Percentiles rank a stretch among this genome's conserved stretches.
These are phyloP conservation scores for Akanthomyces dipterigenus DNA, from an alignment of 2,329 filamentous ascomycete species.

Conservation along the genomic window DNA sequence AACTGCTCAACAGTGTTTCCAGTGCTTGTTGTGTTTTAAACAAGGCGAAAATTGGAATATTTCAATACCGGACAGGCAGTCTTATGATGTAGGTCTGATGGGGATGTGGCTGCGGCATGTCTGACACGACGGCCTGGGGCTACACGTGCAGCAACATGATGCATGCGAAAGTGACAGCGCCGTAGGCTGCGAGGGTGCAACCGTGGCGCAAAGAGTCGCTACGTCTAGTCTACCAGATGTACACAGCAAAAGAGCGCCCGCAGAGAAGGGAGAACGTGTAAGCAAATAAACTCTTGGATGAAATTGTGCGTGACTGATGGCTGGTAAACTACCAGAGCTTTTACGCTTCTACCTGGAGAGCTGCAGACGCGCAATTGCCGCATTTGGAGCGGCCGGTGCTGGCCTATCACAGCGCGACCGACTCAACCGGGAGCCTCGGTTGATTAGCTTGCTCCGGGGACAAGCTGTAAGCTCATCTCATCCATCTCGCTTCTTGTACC, in stretches of 20 bases:
- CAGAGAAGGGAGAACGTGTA: neutral
- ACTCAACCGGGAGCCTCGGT: slow-evolving; percentile 1
- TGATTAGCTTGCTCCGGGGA: neutral
- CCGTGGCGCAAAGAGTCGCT: too few relatives aligned
- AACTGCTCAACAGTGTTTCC: neutral
- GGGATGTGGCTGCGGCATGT: neutral
- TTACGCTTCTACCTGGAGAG: neutral
- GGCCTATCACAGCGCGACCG: neutral
- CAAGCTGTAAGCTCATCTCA: neutral
- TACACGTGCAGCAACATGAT: neutral
- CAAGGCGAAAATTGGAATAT: too few relatives aligned
- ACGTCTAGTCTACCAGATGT: too few relatives aligned
- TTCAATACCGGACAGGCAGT: neutral
- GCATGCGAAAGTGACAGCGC: neutral
- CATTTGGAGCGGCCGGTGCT: neutral
- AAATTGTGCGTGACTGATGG: neutral
- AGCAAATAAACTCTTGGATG: too few relatives aligned
- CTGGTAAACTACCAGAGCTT: too few relatives aligned
- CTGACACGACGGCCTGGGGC: neutral
- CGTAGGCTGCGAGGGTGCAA: neutral
- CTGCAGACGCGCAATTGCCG: neutral
- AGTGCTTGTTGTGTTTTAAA: neutral
- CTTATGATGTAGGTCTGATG: neutral
- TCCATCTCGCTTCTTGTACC: neutral
- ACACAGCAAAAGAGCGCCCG: neutral